Percentiles rank a stretch among this genome's conserved stretches.
These are phyloP conservation scores for Xylaria sp. DNA, from an alignment of 2,329 filamentous ascomycete genomes.

Conservation along the genomic window DNA sequence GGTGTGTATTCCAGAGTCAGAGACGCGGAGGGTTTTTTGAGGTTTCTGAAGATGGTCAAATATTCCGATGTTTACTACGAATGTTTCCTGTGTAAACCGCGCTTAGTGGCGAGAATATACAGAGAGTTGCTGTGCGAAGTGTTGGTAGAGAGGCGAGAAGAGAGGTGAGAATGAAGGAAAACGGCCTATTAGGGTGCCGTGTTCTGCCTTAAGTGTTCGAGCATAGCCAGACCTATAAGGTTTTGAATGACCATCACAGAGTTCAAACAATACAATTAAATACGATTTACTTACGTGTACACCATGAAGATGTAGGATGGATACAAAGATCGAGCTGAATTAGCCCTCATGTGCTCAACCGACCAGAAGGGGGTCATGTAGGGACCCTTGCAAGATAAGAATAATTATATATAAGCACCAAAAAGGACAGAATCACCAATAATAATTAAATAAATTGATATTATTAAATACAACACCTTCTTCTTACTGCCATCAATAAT, in stretches of 20 bases:
- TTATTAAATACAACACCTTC: too few species aligned
- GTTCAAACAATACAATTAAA: conserved; percentile 17
- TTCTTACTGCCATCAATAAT: too few species aligned
- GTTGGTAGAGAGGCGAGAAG: conserved; percentile 16
- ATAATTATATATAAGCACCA: too few species aligned
- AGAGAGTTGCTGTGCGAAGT: conserved; percentile 21
- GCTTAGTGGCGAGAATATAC: conserved; percentile 12
- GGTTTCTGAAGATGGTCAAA: background rate
- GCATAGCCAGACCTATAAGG: conserved; percentile 7
- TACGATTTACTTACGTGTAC: background rate
- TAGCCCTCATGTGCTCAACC: background rate
- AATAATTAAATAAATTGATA: too few species aligned
- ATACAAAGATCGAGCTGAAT: background rate
- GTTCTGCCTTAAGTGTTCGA: conserved; percentile 8
- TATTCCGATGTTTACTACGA: conserved; percentile 5
- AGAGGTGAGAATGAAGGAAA: conserved; percentile 17
- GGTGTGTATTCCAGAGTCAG: conserved; percentile 16
- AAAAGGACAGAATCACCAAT: too few species aligned
- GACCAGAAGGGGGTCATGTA: background rate
- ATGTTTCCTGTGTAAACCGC: conserved; percentile 9
- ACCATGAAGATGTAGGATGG: background rate
- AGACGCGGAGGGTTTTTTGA: conserved; percentile 16
- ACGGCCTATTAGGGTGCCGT: conserved; percentile 1
- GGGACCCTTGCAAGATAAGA: too few species aligned
- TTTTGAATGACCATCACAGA: conserved; percentile 4